These are phyloP conservation scores for Ceriops decandra DNA, from an alignment of 345 rosid genomes.

Conservation along the genomic window DNA sequence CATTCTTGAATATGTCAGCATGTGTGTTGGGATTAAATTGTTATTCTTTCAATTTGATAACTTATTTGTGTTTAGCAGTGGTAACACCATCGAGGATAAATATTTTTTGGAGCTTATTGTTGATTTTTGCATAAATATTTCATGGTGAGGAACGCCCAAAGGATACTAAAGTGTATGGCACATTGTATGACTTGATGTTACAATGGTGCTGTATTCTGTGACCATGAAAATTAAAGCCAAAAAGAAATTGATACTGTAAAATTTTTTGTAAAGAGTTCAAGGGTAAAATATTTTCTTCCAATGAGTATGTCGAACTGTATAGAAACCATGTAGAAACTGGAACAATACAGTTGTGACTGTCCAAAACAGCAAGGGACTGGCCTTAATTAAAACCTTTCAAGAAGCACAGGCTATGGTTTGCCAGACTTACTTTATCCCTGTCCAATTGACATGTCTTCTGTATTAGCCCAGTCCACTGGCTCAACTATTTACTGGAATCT, in stretches of 20 bases:
- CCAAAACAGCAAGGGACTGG: too few relatives aligned
- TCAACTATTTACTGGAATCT: not conserved
- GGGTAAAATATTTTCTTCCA: too few relatives aligned
- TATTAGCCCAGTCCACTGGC: too few relatives aligned
- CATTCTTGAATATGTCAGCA: constrained; percentile 5
- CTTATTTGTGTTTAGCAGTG: not conserved
- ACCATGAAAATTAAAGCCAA: not conserved
- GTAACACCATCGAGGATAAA: not conserved
- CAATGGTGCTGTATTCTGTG: not conserved
- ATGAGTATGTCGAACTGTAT: too few relatives aligned
- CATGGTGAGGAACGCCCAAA: not conserved
- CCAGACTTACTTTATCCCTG: not conserved
- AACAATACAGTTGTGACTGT: too few relatives aligned
- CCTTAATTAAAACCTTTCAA: not conserved
- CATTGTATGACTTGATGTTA: not conserved
- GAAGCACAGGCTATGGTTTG: not conserved
- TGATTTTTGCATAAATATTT: not conserved
- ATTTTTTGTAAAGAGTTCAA: too few relatives aligned
- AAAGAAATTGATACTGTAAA: not conserved
- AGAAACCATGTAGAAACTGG: too few relatives aligned
- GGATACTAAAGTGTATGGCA: not conserved
- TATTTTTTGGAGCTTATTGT: not conserved
- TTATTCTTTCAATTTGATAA: not conserved
- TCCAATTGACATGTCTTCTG: not conserved
- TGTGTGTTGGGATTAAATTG: not conserved